A percentile compares a stretch with the other conserved stretches of the same genome.
These are phyloP conservation scores for Ascoidea tarda DNA, from an alignment of 805 yeast genomes.

Conservation along the genomic window DNA sequence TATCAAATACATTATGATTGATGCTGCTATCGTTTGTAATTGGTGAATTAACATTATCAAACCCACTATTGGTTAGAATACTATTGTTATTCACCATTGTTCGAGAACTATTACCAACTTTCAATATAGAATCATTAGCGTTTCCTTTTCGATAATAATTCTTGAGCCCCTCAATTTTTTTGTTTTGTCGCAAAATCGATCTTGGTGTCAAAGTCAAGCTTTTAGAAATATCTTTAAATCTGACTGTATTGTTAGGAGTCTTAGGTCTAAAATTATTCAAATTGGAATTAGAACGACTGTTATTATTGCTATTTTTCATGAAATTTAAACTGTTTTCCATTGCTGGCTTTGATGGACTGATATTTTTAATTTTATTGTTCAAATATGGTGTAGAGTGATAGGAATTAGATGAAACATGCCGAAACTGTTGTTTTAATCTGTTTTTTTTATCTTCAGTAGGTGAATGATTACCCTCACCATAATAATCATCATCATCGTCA, in stretches of 20 bases:
- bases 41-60: not conserved
- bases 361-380: not conserved
- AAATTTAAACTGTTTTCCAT: not conserved
- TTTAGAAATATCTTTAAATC: not conserved
- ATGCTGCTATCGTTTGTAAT: not conserved
- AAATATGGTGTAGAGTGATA: not conserved
- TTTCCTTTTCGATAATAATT: not conserved
- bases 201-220: not conserved
- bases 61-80: not conserved
- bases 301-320: not conserved
- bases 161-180: not conserved
- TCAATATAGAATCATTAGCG: not conserved
- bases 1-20: no score
- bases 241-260: not conserved
- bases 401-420: not conserved
- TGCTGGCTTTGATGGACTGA: not conserved
- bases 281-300: not conserved
- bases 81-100: not conserved
- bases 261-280: not conserved
- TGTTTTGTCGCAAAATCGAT: not conserved
- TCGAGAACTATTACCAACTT: no score
- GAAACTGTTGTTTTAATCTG: not conserved
- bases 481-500: not conserved
- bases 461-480: not conserved
- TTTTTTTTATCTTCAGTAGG: not conserved